phyloP scores from a whole-genome alignment of 805 yeast genomes.

The Candida boidinii region DNA sequence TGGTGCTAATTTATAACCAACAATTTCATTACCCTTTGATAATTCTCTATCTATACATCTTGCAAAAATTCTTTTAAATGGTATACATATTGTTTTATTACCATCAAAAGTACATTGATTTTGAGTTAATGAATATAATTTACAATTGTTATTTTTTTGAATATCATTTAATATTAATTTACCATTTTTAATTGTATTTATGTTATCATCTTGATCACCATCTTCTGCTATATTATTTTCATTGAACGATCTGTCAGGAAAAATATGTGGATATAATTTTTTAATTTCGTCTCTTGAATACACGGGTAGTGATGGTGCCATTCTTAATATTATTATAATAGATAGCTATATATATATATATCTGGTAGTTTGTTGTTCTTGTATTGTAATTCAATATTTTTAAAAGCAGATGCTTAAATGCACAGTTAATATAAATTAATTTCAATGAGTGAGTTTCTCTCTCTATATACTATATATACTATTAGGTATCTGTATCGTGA shows the following conservation, averaged over 20 bases:
- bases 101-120: constrained; percentile 39
- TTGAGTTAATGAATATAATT: constrained; percentile 33
- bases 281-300: constrained; percentile 28
- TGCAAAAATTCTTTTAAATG: constrained; percentile 39
- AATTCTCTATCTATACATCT: constrained; percentile 27
- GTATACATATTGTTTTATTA: constrained; percentile 33
- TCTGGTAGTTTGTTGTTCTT: not conserved
- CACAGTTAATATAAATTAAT: no score
- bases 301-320: constrained; percentile 47
- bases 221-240: constrained; percentile 3
- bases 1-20: constrained; percentile 22
- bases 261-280: constrained; percentile 15
- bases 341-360: no score
- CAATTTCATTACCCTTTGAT: constrained; percentile 12
- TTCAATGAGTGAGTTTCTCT: no score
- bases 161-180: no score
- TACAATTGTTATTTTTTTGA: constrained; percentile 11
- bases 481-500: no score
- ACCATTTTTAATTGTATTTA: constrained; percentile 3
- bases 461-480: no score
- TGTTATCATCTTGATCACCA: constrained; percentile 3
- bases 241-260: constrained; percentile 17
- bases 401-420: no score
- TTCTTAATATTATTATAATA: constrained; percentile 7
- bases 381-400: no score